Percentiles rank a stretch among this genome's conserved stretches.
phyloP scores from a whole-genome alignment of 805 yeast genomes.

The Yarrowia keelungensis region DNA sequence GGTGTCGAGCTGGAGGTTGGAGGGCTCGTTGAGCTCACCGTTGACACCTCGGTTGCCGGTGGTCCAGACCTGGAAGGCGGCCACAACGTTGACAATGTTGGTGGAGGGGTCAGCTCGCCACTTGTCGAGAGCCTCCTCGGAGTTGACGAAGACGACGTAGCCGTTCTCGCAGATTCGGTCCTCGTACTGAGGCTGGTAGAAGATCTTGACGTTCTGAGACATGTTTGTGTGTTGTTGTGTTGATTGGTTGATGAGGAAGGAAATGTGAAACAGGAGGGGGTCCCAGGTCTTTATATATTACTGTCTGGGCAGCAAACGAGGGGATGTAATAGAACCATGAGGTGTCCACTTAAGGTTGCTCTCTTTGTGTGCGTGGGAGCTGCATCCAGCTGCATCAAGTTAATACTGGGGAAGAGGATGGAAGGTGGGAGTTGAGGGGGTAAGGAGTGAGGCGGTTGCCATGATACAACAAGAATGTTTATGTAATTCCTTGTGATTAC shows the following conservation, averaged over 20 bases:
- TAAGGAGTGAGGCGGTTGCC: background rate
- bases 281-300: slow-evolving; percentile 20
- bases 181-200: slow-evolving; percentile 39
- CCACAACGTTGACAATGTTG: slow-evolving; percentile 34
- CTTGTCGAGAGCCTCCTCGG: slow-evolving; percentile 25
- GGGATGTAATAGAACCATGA: background rate
- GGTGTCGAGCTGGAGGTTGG: slow-evolving; percentile 38
- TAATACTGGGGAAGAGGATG: slow-evolving; percentile 18
- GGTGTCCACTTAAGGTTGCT: slow-evolving; percentile 32
- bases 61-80: slow-evolving; percentile 37
- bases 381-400: slow-evolving; percentile 2
- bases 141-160: slow-evolving; percentile 35
- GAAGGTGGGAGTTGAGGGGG: background rate
- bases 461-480: background rate
- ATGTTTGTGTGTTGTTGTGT: slow-evolving; percentile 8
- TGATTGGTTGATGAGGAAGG: background rate
- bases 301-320: slow-evolving; percentile 23
- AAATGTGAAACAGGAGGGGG: background rate
- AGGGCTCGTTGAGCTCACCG: slow-evolving; percentile 38
- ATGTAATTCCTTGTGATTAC: too few relatives aligned
- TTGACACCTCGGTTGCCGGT: slow-evolving; percentile 38
- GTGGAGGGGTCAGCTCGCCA: slow-evolving; percentile 27
- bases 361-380: slow-evolving; percentile 27
- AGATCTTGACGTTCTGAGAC: slow-evolving; percentile 37
- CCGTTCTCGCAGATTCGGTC: slow-evolving; percentile 40